Percentiles rank a stretch among this genome's conserved stretches.
Conservation (phyloP, 257 asterid genomes). For the Solanum acaule region DNA sequence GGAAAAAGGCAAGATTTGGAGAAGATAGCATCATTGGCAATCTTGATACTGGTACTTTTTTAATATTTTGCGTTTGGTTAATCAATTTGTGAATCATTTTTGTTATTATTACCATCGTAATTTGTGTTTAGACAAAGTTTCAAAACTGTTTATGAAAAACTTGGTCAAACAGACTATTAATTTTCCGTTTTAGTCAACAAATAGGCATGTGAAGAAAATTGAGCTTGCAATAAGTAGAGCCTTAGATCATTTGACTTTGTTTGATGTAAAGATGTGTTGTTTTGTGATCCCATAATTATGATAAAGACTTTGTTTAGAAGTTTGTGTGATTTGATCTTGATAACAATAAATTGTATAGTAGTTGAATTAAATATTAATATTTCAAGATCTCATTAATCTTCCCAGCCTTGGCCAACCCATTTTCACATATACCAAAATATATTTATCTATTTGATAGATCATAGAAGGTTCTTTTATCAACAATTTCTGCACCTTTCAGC, state of each 20-base stretch:
- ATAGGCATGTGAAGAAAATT: background rate
- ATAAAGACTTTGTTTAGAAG: background rate
- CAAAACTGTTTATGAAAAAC: fast-evolving
- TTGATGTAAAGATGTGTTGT: background rate
- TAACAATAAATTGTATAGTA: background rate
- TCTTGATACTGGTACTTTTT: constrained; percentile 74
- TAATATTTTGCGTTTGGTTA: background rate
- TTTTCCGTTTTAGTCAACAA: background rate
- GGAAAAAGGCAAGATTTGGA: constrained; percentile 87
- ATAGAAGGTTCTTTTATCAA: background rate
- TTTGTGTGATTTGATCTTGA: background rate
- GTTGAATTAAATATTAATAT: background rate
- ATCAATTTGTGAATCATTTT: background rate
- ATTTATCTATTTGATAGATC: background rate
- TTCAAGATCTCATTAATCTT: background rate
- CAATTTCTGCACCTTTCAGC: background rate
- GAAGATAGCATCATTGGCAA: constrained; percentile 76
- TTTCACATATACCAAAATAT: background rate
- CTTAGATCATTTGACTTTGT: background rate
- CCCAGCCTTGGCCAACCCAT: background rate
- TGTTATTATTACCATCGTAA: background rate
- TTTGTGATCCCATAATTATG: background rate
- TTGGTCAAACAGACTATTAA: background rate
- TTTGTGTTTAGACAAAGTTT: background rate
- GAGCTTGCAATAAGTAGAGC: background rate